Base-by-base conservation (phyloP, 1,139 yeast genomes). In the Pichia sp. region DNA sequence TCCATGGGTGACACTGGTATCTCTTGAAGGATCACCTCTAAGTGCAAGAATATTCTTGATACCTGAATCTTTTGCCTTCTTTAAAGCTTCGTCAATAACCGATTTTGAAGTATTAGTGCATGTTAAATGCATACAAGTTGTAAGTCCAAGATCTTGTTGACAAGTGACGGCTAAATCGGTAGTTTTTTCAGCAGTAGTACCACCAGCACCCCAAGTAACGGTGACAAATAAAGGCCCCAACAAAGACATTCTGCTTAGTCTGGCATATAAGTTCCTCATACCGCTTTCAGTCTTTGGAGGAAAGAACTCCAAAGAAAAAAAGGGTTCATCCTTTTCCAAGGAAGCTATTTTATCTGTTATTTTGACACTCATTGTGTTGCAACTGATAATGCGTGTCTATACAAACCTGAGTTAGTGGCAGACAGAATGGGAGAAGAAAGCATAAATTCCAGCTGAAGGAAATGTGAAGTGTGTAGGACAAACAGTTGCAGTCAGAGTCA, bases 151-250 rank as follows among this genome's bases (percentile, higher is more conserved):
- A 40, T 81, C 85, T 38, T 74, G 69, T 54, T 83, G 87, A 55
- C 94, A 83, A 3, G 86, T 73, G 16, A 77, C 69, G 0, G 96
- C 96, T 45, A 91, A 68, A 38, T 85, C 93, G 47, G 91, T 64
- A 1, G 96, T 84, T 64, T 87, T 88, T 42, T 77, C 82, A 40
- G 93, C 79, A 5, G 97, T 88, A 3, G 95, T 80, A 2, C 98
- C 98, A 30, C 97, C 97, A 8, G 98, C 97, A 23, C 98, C 98
- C 97, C 98, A 91, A 0, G 99, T 93, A 10, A 93, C 83, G 3
- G 96, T 86, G 40, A 89, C 80, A 60, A 91, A 93, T 20, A 83
- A 65, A 3, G 97, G 97, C 42, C 88, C 89, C 50, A 91, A 66
- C 3, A 84, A 82, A 55, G 84, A 77, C 93, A 91, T 83, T 57